phyloP scores from a whole-genome alignment of 2,329 filamentous ascomycete species.

The Alternaria gansuensis region DNA sequence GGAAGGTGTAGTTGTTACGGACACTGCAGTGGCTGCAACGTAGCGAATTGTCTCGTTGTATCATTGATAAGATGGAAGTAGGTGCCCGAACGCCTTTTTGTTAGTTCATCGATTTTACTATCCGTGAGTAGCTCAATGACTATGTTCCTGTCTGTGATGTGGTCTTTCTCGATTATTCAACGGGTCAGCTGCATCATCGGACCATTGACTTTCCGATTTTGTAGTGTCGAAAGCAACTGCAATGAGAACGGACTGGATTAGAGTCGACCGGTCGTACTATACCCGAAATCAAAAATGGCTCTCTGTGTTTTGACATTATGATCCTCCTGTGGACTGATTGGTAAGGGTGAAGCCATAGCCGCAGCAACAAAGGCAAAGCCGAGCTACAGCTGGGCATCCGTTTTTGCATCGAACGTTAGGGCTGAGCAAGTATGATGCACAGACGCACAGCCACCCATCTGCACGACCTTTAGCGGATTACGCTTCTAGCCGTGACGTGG shows the following conservation, averaged over 20 bases:
- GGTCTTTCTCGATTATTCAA: background rate
- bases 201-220: background rate
- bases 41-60: background rate
- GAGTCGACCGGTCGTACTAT: background rate
- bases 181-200: background rate
- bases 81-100: background rate
- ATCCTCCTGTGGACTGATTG: background rate
- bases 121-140: background rate
- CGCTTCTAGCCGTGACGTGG: background rate
- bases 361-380: slow-evolving; percentile 8
- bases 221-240: background rate
- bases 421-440: background rate
- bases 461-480: background rate
- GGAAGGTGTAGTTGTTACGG: slow-evolving; percentile 7
- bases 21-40: slow-evolving; percentile 16
- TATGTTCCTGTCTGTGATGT: background rate
- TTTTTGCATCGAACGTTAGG: background rate
- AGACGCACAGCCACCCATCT: background rate
- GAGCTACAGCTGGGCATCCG: background rate
- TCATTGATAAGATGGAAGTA: background rate
- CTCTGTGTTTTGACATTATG: background rate
- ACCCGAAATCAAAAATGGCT: background rate
- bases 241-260: background rate
- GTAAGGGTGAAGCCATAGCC: slow-evolving; percentile 7
- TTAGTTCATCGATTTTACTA: background rate